Evolutionary conservation across 805 yeast species (phyloP).

Genomic region (Cyberlindnera americana): DNA sequence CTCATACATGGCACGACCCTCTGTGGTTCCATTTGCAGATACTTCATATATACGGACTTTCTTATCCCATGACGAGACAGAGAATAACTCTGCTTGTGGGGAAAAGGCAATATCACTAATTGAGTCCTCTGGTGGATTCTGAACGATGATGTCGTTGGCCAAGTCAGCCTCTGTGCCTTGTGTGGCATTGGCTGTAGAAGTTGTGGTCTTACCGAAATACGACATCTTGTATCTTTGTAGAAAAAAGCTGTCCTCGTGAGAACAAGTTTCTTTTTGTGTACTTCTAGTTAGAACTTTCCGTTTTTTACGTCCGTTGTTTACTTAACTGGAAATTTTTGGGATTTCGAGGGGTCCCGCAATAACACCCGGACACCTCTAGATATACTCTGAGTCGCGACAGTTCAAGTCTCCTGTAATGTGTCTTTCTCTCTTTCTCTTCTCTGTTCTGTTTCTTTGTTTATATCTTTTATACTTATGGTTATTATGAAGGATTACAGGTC

Average conservation of each 20-base stretch:
- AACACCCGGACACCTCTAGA: slow-evolving; percentile 4
- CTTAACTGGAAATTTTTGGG: neutral
- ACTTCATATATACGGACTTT: slow-evolving; percentile 92
- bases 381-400: too few relatives aligned
- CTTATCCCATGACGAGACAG: slow-evolving; percentile 92
- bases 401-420: too few relatives aligned
- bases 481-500: slow-evolving; percentile 3
- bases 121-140: slow-evolving; percentile 90
- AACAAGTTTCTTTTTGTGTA: too few relatives aligned
- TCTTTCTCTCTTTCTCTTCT: neutral
- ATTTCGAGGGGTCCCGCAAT: neutral
- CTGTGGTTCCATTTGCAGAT: slow-evolving; percentile 67
- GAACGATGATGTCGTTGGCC: slow-evolving; percentile 64
- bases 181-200: slow-evolving; percentile 21
- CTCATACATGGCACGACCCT: slow-evolving; percentile 85
- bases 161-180: slow-evolving; percentile 40
- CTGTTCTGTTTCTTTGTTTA: too few relatives aligned
- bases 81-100: slow-evolving; percentile 73
- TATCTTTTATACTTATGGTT: too few relatives aligned
- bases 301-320: neutral
- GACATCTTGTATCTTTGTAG: slow-evolving; percentile 31
- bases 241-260: too few relatives aligned
- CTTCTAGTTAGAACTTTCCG: neutral
- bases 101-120: slow-evolving; percentile 81
- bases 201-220: slow-evolving; percentile 31